Evolutionary conservation across 2,329 filamentous ascomycete genomes (phyloP).

Genomic region (Aspergillus piperis): DNA sequence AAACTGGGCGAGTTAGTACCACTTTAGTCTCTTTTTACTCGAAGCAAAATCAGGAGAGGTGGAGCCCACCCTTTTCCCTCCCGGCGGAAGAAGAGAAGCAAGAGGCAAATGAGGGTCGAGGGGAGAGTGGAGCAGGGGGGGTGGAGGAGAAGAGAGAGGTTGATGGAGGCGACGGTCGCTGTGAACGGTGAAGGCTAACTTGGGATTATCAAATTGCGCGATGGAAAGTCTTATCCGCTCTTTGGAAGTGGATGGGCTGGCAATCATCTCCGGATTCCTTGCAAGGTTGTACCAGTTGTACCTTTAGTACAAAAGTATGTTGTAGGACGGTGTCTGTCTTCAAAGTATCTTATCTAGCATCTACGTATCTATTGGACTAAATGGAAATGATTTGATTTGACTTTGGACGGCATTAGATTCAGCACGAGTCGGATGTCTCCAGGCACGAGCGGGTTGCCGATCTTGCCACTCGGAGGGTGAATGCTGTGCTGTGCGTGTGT

Average conservation of each 20-base stretch:
- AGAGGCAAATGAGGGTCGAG: slow-evolving; percentile 6
- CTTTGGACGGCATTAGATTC: not conserved
- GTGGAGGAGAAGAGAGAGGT: not conserved
- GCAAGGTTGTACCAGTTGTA: too few relatives aligned
- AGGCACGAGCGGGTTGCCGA: slow-evolving; percentile 1
- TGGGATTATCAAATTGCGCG: not conserved
- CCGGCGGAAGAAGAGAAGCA: not conserved
- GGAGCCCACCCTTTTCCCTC: not conserved
- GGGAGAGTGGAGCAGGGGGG: not conserved
- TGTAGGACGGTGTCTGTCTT: too few relatives aligned
- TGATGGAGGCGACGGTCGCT: not conserved
- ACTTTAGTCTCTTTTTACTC: too few relatives aligned
- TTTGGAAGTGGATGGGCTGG: not conserved
- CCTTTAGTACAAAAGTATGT: too few relatives aligned
- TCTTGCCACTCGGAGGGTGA: not conserved
- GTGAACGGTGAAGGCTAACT: not conserved
- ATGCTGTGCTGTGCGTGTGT: too few relatives aligned
- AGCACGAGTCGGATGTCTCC: slow-evolving; percentile 6
- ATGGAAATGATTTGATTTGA: not conserved
- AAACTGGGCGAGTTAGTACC: not conserved
- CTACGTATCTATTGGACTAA: not conserved
- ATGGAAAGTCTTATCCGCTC: not conserved
- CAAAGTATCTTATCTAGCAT: too few relatives aligned
- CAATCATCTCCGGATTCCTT: too few relatives aligned
- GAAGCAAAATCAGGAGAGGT: slow-evolving; percentile 10